These are phyloP conservation scores for Bipolaris cookei DNA, from an alignment of 2,329 filamentous ascomycete species.

Conservation along the genomic window DNA sequence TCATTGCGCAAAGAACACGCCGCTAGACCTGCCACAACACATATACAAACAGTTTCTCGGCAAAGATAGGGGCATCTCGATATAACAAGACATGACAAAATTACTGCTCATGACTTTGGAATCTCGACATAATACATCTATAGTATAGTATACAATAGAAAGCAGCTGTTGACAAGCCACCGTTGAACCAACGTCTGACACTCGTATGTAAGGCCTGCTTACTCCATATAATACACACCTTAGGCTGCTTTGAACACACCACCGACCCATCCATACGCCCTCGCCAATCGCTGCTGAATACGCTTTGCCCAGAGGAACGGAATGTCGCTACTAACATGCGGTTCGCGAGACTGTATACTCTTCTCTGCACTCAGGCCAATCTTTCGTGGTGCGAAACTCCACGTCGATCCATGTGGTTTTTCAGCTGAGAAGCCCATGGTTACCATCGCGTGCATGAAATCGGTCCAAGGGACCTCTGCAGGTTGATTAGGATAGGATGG, in stretches of 20 bases:
- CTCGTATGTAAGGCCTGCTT: not conserved
- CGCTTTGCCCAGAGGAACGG: conserved; percentile 55
- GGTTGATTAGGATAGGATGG: conserved; percentile 46
- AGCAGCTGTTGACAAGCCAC: not conserved
- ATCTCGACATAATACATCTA: not conserved
- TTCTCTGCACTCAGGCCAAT: conserved; percentile 46
- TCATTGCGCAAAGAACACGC: conserved; percentile 8
- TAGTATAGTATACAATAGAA: not conserved
- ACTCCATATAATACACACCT: conserved; percentile 1
- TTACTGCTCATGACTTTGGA: no score
- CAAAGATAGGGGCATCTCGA: not conserved
- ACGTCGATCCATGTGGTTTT: conserved; percentile 67
- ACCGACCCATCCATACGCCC: conserved; percentile 59
- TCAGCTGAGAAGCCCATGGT: conserved; percentile 59
- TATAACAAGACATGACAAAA: not conserved
- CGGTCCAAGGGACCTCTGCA: conserved; percentile 61
- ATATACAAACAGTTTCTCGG: not conserved
- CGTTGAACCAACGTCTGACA: not conserved
- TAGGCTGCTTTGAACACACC: conserved; percentile 2
- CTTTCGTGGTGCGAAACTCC: conserved; percentile 61
- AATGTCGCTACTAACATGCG: conserved; percentile 63
- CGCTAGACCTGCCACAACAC: conserved; percentile 1
- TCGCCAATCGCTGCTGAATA: conserved; percentile 57
- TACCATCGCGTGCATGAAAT: conserved; percentile 62
- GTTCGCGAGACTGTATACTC: conserved; percentile 60